phyloP scores from a whole-genome alignment of 2,329 filamentous ascomycete species.

The Neurospora sp. region DNA sequence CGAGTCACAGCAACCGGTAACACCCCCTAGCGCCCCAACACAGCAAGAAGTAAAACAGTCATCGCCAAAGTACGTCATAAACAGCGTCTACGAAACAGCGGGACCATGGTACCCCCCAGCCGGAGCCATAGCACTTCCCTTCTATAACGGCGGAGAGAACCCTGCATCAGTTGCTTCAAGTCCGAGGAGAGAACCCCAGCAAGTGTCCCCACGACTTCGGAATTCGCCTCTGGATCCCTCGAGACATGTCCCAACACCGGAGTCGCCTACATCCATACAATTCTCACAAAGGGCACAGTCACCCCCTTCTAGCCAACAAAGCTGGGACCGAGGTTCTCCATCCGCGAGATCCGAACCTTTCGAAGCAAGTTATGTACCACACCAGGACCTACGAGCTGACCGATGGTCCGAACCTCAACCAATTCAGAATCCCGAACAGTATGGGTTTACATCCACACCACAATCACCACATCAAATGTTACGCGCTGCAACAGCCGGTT shows the following conservation, averaged over 20 bases:
- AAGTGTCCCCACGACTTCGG: not conserved
- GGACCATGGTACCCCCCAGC: not conserved
- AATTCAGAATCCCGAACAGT: not conserved
- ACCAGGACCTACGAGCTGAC: not conserved
- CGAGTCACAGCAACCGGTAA: not conserved
- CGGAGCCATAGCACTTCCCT: not conserved
- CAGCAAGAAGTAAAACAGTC: not conserved
- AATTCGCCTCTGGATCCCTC: not conserved
- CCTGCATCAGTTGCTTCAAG: not conserved
- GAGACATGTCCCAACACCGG: not conserved
- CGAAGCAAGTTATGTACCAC: not conserved
- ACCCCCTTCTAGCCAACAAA: not conserved
- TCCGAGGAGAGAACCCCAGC: not conserved
- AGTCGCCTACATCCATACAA: not conserved
- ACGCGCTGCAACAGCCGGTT: not conserved
- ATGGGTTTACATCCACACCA: not conserved
- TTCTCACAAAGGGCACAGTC: conserved; percentile 1
- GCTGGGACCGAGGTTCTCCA: conserved; percentile 3
- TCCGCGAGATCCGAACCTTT: conserved; percentile 4
- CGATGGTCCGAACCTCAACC: not conserved
- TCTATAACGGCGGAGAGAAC: not conserved
- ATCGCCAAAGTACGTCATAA: not conserved
- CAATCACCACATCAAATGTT: not conserved
- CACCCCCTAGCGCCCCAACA: not conserved
- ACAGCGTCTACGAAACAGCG: not conserved